Base-by-base conservation (phyloP, 306 rosid genomes). In the Ceratonia siliqua region DNA sequence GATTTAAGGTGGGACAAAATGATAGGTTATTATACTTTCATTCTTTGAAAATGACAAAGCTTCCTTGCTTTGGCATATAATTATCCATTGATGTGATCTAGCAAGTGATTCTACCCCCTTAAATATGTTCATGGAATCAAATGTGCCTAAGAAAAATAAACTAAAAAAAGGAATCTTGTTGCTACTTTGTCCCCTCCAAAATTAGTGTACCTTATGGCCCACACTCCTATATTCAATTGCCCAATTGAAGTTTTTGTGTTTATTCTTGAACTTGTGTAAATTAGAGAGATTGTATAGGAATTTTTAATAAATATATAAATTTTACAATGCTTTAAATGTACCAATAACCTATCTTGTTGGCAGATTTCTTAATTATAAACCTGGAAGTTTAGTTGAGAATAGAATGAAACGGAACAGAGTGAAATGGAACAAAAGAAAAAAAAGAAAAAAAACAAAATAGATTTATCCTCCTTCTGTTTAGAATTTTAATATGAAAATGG, bases 131-230 rank as follows among this genome's bases (percentile, higher is more conserved):
- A 28, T 76, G 70, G 85, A 82, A 88, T 82, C 89, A 84, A 74
- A 86, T 82, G 68, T 65, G 62, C 49, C 58, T 72, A 84, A 73
- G 72, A n/a, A n/a, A 86, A 62, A 11, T 54, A 46, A 76, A 72
- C 35, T 24, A 63, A 22, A 62, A 75, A 24, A 50, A 18, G 22
- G 79, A 63, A 85, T 67, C 75, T 61, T 72, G 55, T 67, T 78
- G 62, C 77, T 77, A 70, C 79, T 57, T 83, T 83, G 89, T 85
- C 86, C 78, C 82, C 87, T 78, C 62, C 46, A 87, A 87, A 83
- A 81, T 68, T 43, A 75, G 78, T 70, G 57, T 55, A 46, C 75
- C 81, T 46, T 8, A 62, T 87, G 88, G 58, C 82, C 89, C 88
- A 85, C 80, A 50, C 39, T 55, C 70, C 81, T 76, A 83, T 80